Conservation (phyloP, 192 early-diverging fungal species). For the Umbelopsis vinacea region DNA sequence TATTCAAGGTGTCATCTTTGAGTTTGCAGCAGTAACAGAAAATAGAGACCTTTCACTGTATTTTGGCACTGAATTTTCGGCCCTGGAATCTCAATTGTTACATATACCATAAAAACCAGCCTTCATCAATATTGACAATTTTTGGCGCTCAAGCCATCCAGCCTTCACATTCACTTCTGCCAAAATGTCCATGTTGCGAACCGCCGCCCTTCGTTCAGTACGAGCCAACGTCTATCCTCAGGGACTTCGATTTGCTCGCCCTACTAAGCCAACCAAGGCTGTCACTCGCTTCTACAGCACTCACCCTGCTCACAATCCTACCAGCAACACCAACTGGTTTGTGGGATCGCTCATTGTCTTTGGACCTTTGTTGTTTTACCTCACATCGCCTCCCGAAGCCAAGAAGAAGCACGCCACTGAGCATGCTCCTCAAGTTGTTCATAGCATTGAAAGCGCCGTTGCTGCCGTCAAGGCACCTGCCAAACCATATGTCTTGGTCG, state of each 20-base stretch:
- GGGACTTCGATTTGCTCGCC: background rate
- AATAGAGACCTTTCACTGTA: too few relatives aligned
- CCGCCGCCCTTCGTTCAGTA: conserved; percentile 12
- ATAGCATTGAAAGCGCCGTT: background rate
- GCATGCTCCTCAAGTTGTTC: conserved; percentile 15
- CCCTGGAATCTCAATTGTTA: too few relatives aligned
- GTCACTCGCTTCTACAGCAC: conserved; percentile 6
- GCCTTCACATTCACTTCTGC: background rate
- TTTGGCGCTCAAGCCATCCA: conserved; percentile 2
- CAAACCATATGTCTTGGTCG: conserved; percentile 56
- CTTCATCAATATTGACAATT: too few relatives aligned
- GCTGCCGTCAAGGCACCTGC: background rate
- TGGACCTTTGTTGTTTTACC: conserved; percentile 51
- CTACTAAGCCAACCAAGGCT: background rate
- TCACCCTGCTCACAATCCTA: conserved; percentile 2
- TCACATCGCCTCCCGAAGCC: conserved; percentile 48
- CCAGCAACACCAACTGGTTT: conserved; percentile 32
- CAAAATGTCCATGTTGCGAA: conserved; percentile 20
- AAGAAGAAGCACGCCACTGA: conserved; percentile 35
- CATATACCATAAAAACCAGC: too few relatives aligned
- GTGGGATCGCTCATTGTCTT: conserved; percentile 57
- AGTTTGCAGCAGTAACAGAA: too few relatives aligned
- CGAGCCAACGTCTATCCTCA: conserved; percentile 1
- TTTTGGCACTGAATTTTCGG: too few relatives aligned
- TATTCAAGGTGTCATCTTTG: too few relatives aligned